Evolutionary conservation across 179 eudicot species (phyloP), one percentile per base, ranked within the genome.

Genomic region (Actinidia arguta): DNA sequence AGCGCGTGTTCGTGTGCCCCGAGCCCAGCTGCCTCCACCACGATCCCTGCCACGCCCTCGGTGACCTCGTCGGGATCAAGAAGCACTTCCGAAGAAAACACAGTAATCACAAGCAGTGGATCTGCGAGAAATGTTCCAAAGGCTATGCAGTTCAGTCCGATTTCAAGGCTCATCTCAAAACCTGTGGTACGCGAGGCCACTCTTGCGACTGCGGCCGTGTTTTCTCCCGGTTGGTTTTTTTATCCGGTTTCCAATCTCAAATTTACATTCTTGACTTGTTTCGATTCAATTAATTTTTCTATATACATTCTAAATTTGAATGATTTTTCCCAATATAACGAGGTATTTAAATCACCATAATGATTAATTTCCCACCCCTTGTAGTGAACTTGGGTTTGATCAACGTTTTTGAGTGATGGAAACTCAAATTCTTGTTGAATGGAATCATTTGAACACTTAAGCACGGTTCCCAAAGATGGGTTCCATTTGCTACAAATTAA

Each of bases 131-230:
- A 61, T 96, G 99, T 82, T 89, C 94, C 8, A 96, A 96, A 63
- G 98, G 91, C 0, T 96, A 96, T 48, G 99, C 99, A 4, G 99
- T 96, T 80, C 99, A 96, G 68, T 94, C 98, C 4, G 99, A 96
- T 86, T 96, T 87, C 52, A 96, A 96, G 80, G 99, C 99, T 17
- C 99, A 96, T 79, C 94, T 93, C 56, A 96, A 96, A 22, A 96
- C 97, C n/a, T 96, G 99, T 64, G 99, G 99, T 31, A 96, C 99
- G 51, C 84, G 99, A 16, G 99, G 98, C 61, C 98, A 96, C 81
- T 93, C 98, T 62, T 96, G 99, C 18, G 99, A 96, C 79, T 96
- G 99, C 46, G 99, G 99, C 81, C 98, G 98, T 72, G 98, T 96
- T 0, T 96, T 96, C 85, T 96, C 98, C 85, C 92, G 98, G 98